phyloP scores from a whole-genome alignment of 108 stramenopile species.

The Pseudonitzschia multistriata region DNA sequence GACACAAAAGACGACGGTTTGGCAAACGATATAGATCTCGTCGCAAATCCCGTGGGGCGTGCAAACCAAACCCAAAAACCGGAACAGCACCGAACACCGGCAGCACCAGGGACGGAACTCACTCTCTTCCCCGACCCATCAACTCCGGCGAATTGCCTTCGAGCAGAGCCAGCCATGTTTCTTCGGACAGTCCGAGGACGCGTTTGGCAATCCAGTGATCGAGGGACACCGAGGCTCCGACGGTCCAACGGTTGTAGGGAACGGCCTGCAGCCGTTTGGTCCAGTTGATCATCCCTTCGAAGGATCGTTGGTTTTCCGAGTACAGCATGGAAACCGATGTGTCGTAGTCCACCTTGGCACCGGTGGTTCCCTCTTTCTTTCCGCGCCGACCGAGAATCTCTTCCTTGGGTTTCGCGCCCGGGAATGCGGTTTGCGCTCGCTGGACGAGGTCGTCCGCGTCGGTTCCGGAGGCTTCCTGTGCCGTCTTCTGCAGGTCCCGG shows the following conservation, averaged over 20 bases:
- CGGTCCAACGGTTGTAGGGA: conserved; percentile 77
- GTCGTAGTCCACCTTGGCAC: conserved; percentile 4
- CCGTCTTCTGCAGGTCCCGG: conserved; percentile 27
- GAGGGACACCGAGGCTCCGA: conserved; percentile 76
- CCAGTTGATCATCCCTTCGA: conserved; percentile 78
- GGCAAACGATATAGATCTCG: no score
- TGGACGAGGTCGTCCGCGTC: conserved; percentile 5
- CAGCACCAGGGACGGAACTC: conserved; percentile 2
- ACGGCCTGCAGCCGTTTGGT: conserved; percentile 63
- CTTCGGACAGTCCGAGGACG: conserved; percentile 68
- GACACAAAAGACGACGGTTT: background rate
- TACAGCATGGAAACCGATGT: conserved; percentile 26
- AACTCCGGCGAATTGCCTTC: conserved; percentile 68
- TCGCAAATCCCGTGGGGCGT: background rate
- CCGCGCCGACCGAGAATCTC: background rate
- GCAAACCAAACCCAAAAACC: background rate
- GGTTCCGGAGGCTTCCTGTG: background rate
- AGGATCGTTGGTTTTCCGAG: conserved; percentile 48
- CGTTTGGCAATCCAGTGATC: conserved; percentile 88
- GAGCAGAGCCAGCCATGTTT: conserved; percentile 66
- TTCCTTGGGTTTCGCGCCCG: conserved; percentile 5
- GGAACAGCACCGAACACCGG: background rate
- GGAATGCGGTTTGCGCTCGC: conserved; percentile 35
- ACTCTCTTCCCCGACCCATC: conserved; percentile 40
- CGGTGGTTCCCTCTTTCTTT: conserved; percentile 17